Evolutionary conservation across 2,329 filamentous ascomycete genomes (phyloP), one percentile per base, ranked within the genome.

Genomic region (Aureobasidium sp.): DNA sequence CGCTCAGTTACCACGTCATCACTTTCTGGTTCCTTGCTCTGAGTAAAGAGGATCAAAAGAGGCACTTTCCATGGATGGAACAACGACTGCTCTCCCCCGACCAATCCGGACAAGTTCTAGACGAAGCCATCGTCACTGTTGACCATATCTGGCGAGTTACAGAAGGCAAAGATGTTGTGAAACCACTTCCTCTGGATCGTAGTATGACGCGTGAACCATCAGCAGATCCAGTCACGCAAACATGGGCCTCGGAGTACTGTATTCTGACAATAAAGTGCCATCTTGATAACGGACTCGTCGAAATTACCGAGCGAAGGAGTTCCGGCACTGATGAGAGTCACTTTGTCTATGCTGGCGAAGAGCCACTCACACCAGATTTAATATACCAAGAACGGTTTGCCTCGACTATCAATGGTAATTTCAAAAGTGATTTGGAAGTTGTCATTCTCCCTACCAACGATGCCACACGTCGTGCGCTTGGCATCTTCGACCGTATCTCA

Each of bases 1-100:
- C 91, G 1, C 79, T 97, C 58, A 93, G 93, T 9, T 96, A 96
- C 72, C 92, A 97, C 72, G 91, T 96, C 68, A 92, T 99, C 67
- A 88, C 91, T 1, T 97, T 96, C 72, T 99, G 94, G 94, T 99
- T 97, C 72, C 81, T 99, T 67, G 89, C 91, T 0, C 74, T 99
- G 68, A 93, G 91, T 70, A 82, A 96, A 57, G 84, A 87, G 41
- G 91, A 97, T 71, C 87, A 94, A 56, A 91, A 97, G 57, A 86
- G 86, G 32, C 96, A 91, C 90, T 96, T 99, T 66, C 88, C 89
- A 12, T 66, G 60, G 60, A 58, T 66, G 48, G 62, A 66, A n/a
- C 61, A 53, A 17, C 58, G 64, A 37, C 41, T 66, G 13, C 52
- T 66, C n/a, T 62, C 57, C 68, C 87, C 83, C 9, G 90, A 96